phyloP scores from a whole-genome alignment of 805 yeast species.

The Brettanomyces bruxellensis region DNA sequence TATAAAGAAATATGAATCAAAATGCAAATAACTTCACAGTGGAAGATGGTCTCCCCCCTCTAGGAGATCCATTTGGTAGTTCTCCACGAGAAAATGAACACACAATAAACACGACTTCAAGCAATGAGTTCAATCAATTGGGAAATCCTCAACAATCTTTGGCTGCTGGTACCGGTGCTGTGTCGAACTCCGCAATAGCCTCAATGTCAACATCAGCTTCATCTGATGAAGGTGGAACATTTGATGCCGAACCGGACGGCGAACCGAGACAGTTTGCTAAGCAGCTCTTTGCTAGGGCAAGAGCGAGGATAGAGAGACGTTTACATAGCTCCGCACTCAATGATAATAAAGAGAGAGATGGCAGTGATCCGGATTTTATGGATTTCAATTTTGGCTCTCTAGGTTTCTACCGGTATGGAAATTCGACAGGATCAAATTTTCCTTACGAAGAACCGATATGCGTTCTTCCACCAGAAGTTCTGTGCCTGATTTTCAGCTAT shows the following conservation, averaged over 20 bases:
- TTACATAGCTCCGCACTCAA: background rate
- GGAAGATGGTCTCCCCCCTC: too few species aligned
- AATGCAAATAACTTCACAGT: too few species aligned
- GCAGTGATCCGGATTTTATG: background rate
- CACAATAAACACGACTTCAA: too few species aligned
- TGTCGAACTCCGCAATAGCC: background rate
- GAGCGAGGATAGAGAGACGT: conserved; percentile 14
- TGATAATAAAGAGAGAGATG: background rate
- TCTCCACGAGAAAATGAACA: too few species aligned
- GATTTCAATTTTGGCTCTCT: background rate
- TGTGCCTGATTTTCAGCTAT: conserved; percentile 58
- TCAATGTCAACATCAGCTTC: conserved; percentile 1
- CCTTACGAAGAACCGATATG: conserved; percentile 25
- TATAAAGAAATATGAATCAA: too few species aligned
- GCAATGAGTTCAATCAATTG: too few species aligned
- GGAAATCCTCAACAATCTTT: background rate
- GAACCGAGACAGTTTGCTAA: background rate
- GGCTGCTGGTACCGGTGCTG: background rate
- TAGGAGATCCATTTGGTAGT: too few species aligned
- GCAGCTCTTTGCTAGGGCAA: conserved; percentile 5
- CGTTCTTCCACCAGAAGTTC: conserved; percentile 49
- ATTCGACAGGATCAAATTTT: conserved; percentile 4
- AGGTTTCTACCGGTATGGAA: background rate
- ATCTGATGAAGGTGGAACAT: background rate
- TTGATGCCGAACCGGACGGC: background rate